Conservation (phyloP, 768 basidiomycete species). For the Psilocybe subaeruginosa region DNA sequence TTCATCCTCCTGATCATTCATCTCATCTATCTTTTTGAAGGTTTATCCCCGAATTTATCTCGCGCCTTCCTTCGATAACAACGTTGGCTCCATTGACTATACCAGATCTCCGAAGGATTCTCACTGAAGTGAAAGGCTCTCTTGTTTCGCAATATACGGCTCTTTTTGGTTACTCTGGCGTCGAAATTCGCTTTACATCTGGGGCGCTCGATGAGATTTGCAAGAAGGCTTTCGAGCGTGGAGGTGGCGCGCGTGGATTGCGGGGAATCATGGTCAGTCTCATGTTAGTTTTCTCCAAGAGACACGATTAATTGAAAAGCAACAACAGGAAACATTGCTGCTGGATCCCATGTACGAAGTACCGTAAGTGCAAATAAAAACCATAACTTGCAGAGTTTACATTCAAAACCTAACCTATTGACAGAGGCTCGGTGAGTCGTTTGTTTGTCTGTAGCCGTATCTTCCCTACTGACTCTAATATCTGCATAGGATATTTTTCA, state of each 20-base stretch:
- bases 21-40: slow-evolving; percentile 35
- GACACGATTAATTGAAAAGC: neutral
- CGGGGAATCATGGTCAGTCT: slow-evolving; percentile 80
- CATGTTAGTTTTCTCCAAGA: neutral
- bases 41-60: slow-evolving; percentile 95
- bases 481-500: slow-evolving; percentile 66
- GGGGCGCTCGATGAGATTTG: slow-evolving; percentile 84
- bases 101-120: slow-evolving; percentile 82
- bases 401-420: slow-evolving; percentile 3
- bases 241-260: slow-evolving; percentile 89
- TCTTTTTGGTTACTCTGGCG: slow-evolving; percentile 81
- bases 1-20: neutral
- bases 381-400: neutral
- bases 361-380: slow-evolving; percentile 57
- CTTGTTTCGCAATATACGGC: slow-evolving; percentile 89
- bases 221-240: slow-evolving; percentile 72
- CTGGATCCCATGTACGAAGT: slow-evolving; percentile 94
- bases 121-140: slow-evolving; percentile 92
- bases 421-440: slow-evolving; percentile 66
- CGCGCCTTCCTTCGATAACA: slow-evolving; percentile 90
- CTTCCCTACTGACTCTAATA: slow-evolving; percentile 1
- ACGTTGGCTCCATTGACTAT: slow-evolving; percentile 80
- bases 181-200: slow-evolving; percentile 86
- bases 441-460: neutral
- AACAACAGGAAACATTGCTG: slow-evolving; percentile 69